Evolutionary conservation across 164 flowering plant genomes (phyloP), one percentile per base, ranked within the genome.

Genomic region (Vitis riparia): DNA sequence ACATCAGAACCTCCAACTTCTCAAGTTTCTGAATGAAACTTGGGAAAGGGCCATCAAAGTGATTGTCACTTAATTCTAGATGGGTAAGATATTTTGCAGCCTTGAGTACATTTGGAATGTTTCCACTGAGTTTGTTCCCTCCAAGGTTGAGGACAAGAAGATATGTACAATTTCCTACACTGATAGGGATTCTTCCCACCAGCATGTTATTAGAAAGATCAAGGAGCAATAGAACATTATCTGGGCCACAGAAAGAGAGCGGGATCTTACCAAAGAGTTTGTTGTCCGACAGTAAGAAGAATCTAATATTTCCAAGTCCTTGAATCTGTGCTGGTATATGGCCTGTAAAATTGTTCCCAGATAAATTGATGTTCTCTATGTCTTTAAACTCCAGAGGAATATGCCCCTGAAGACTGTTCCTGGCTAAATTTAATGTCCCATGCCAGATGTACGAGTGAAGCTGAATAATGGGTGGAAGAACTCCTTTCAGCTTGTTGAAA

Each of bases 101-200:
- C 27, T 5, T 47, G 30, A 73, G 76, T 55, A 62, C 67, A 37
- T 15, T 51, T 47, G 76, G 76, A 14, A 62, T 37, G 14, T 16
- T 27, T 3, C 71, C 71, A 19, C 19, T 17, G 44, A 66, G 49
- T 11, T 66, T 58, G 61, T 75, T 75, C 44, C 13, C n/a, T 1
- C 62, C 77, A 44, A 70, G 73, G 66, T 69, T 70, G 9, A 75
- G 70, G 30, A 44, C 70, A 62, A 75, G 23, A 17, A 75, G 77
- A 65, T 71, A 75, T 12, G 32, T 29, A 13, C 73, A 70, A 51
- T 70, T 53, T 50, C 61, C 70, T 14, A 75, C 30, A 27, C 67
- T 66, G 2, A 56, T 60, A 37, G 72, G 68, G 10, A 68, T 27
- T 37, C 49, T 29, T 5, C 72, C 72, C 9, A 60, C 49, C 48